Conservation (phyloP, 148 eudicot genomes). For the Rhododendron griersonianum region DNA sequence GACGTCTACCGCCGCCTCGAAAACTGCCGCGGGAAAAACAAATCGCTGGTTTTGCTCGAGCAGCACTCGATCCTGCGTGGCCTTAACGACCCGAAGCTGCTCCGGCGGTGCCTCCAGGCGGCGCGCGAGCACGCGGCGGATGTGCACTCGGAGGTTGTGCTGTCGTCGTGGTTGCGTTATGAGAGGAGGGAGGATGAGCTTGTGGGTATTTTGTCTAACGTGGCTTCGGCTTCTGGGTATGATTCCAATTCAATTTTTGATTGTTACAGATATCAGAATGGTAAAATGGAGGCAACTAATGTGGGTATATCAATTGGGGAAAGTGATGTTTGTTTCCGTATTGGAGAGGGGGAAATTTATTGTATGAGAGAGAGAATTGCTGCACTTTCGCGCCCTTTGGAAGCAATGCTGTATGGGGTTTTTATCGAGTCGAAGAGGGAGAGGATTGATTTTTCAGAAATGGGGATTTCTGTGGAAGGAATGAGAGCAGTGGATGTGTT, state of each 20-base stretch:
- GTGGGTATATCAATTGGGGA: not conserved
- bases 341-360: constrained; percentile 57
- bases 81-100: constrained; percentile 34
- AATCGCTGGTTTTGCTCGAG: constrained; percentile 29
- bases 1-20: constrained; percentile 23
- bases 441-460: constrained; percentile 50
- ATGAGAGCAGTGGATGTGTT: constrained; percentile 65
- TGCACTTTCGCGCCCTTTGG: constrained; percentile 64
- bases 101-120: constrained; percentile 37
- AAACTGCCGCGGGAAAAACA: constrained; percentile 1
- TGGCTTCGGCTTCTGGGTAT: constrained; percentile 23
- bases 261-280: constrained; percentile 17
- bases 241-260: constrained; percentile 28
- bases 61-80: constrained; percentile 37
- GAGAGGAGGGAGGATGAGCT: constrained; percentile 52
- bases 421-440: constrained; percentile 61
- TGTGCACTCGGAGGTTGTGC: constrained; percentile 43
- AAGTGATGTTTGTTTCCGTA: constrained; percentile 32
- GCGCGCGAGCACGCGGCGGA: constrained; percentile 46
- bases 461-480: constrained; percentile 52
- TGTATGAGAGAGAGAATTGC: constrained; percentile 55
- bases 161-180: constrained; percentile 50
- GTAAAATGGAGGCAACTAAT: not conserved
- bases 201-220: constrained; percentile 31
- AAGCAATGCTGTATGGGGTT: constrained; percentile 57